phyloP scores from a whole-genome alignment of 306 rosid species.

The Corylus avellana region DNA sequence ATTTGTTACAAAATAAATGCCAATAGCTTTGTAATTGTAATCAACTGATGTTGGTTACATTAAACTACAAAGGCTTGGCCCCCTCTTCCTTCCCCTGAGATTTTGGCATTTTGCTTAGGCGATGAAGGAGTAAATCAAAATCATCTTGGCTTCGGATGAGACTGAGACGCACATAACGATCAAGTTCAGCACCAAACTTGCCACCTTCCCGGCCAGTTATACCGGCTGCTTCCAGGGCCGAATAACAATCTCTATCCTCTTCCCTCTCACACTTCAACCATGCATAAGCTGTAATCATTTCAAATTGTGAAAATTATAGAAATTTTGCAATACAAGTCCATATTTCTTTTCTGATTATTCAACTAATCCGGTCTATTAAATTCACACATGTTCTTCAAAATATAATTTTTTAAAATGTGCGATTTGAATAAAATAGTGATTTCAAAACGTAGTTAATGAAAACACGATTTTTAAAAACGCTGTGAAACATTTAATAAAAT shows the following conservation, averaged over 20 bases:
- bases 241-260: slow-evolving; percentile 44
- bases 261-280: slow-evolving; percentile 53
- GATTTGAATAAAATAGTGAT: too few relatives aligned
- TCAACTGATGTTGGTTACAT: background rate
- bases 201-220: slow-evolving; percentile 38
- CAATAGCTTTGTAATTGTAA: background rate
- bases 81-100: slow-evolving; percentile 24
- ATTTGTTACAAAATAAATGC: too few relatives aligned
- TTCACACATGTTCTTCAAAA: too few relatives aligned
- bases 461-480: too few relatives aligned
- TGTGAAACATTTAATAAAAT: too few relatives aligned
- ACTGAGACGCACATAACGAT: slow-evolving; percentile 41
- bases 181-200: slow-evolving; percentile 5
- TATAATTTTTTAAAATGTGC: too few relatives aligned
- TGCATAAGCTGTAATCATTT: slow-evolving; percentile 38
- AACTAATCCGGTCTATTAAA: too few relatives aligned
- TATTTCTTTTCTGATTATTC: background rate
- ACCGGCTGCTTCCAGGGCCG: slow-evolving; percentile 33
- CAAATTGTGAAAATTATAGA: background rate
- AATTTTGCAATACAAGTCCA: background rate
- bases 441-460: too few relatives aligned
- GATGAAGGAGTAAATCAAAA: slow-evolving; percentile 40
- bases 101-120: slow-evolving; percentile 10
- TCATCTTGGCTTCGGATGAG: slow-evolving; percentile 47
- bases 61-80: background rate